Base-by-base conservation (phyloP, 306 rosid genomes). In the Lathyrus oleraceus region DNA sequence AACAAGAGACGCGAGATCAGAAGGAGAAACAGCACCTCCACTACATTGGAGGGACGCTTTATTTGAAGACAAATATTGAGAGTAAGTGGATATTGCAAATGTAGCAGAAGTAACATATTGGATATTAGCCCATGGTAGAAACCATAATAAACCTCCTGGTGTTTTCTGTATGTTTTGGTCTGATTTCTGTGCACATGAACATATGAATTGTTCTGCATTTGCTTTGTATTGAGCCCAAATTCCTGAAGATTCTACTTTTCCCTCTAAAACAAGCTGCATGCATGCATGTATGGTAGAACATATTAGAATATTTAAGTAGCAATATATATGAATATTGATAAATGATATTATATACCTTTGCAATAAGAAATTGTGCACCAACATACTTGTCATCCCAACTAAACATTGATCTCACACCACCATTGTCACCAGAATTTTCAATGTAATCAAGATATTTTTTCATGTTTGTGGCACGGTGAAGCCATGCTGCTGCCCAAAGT, bases 401-500 rank as follows among this genome's bases (percentile, higher is more conserved):
- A 54, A 89, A 87, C 53, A 1, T 16, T 10, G 88, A 6, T 78
- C 85, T 76, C 2, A 25, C 17, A n/a, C 90, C 90, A 6, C 90
- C 89, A 2, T 32, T 43, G 14, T 61, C 68, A 0, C 35, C 17
- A 2, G 79, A 47, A 23, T 14, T 21, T 3, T 44, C 69, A 1
- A 87, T 16, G 49, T 53, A 83, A 58, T 87, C 74, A 17, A 77
- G 67, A 81, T 87, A 87, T 1, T 1, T 45, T 42, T 67, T n/a
- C 10, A 1, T 28, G 21, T 12, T 21, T 0, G 85, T 85, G 0
- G 96, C 88, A 5, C 83, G 85, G 5, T 83, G 40, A 60, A 89
- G 86, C 92, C 96, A 89, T 30, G 88, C 85, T 30, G 92, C 84
- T 16, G 87, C 92, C 96, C 92, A 89, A 39, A 78, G 6, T 38